A percentile compares a stretch with the other conserved stretches of the same genome.
phyloP scores from a whole-genome alignment of 768 basidiomycete genomes.

The Vishniacozyma victoriae region DNA sequence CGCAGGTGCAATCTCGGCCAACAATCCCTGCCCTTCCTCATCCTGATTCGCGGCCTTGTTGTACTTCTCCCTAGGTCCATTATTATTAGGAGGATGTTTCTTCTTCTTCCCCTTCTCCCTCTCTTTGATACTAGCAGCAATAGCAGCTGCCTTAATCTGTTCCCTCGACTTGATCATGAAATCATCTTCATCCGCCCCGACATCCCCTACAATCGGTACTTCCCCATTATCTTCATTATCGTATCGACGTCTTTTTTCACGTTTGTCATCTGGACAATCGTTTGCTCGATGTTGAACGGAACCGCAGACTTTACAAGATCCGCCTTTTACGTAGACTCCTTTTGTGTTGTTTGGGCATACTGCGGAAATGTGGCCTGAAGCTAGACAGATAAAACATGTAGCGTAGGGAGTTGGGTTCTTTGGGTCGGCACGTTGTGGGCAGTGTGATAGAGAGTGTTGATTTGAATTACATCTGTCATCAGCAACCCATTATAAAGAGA shows the following conservation, averaged over 20 bases:
- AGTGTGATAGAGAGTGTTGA: conserved; percentile 70
- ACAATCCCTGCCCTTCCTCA: not conserved
- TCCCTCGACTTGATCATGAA: conserved; percentile 77
- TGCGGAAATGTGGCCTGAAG: conserved; percentile 77
- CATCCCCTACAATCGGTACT: conserved; percentile 39
- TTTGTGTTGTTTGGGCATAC: conserved; percentile 74
- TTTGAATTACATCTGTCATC: conserved; percentile 70
- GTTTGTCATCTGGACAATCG: conserved; percentile 57
- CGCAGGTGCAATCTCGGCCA: not conserved
- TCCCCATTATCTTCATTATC: not conserved
- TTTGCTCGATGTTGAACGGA: conserved; percentile 78
- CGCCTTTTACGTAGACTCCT: conserved; percentile 86
- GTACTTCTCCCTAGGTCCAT: conserved; percentile 16
- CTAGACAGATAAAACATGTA: conserved; percentile 83
- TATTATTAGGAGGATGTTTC: conserved; percentile 23
- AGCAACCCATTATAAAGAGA: not conserved
- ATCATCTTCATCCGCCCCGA: conserved; percentile 89
- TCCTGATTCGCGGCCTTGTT: conserved; percentile 3
- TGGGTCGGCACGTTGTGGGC: conserved; percentile 61
- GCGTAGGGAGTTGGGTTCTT: conserved; percentile 74
- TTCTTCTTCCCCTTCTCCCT: conserved; percentile 45
- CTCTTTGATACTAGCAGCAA: too few relatives aligned
- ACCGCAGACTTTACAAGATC: conserved; percentile 81
- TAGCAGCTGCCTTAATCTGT: conserved; percentile 51
- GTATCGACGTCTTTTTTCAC: conserved; percentile 6